Evolutionary conservation across 2,329 filamentous ascomycete genomes (phyloP).

Genomic region (Metarhizium sp.): DNA sequence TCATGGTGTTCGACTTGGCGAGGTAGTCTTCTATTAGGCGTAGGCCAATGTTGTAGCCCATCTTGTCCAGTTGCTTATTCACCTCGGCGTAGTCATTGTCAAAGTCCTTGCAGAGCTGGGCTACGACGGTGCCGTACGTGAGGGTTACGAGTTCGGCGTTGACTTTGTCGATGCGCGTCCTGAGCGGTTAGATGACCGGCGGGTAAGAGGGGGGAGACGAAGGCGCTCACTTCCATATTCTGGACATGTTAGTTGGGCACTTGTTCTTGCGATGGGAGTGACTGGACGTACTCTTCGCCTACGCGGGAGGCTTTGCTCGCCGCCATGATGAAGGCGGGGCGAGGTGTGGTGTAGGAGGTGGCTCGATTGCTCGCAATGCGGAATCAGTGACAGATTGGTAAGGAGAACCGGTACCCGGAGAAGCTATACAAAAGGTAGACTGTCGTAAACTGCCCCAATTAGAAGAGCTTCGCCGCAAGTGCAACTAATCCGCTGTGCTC

Average conservation of each 20-base stretch:
- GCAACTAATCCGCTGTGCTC: not conserved
- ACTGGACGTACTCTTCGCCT: slow-evolving; percentile 48
- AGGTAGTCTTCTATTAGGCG: slow-evolving; percentile 96
- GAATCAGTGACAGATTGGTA: not conserved
- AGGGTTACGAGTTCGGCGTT: slow-evolving; percentile 95
- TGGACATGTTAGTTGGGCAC: slow-evolving; percentile 31
- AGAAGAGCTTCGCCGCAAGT: not conserved
- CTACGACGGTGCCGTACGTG: slow-evolving; percentile 95
- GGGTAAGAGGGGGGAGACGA: not conserved
- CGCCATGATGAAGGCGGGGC: slow-evolving; percentile 33
- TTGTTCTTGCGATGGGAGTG: not conserved
- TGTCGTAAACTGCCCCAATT: not conserved
- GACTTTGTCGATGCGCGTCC: slow-evolving; percentile 92
- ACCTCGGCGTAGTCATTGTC: slow-evolving; percentile 90
- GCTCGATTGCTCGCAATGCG: slow-evolving; percentile 3
- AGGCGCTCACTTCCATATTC: slow-evolving; percentile 80
- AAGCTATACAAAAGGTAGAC: not conserved
- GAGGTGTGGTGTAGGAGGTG: not conserved
- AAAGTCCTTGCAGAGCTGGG: slow-evolving; percentile 93
- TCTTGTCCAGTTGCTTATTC: slow-evolving; percentile 96
- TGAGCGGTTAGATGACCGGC: slow-evolving; percentile 30
- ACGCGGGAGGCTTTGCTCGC: slow-evolving; percentile 51
- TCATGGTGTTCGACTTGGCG: slow-evolving; percentile 84
- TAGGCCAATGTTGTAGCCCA: slow-evolving; percentile 98
- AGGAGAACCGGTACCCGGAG: not conserved